A percentile compares a stretch with the other conserved stretches of the same genome.
Evolutionary conservation across 768 basidiomycete genomes (phyloP).

Genomic region (Phylloporus rhodoxanthus): DNA sequence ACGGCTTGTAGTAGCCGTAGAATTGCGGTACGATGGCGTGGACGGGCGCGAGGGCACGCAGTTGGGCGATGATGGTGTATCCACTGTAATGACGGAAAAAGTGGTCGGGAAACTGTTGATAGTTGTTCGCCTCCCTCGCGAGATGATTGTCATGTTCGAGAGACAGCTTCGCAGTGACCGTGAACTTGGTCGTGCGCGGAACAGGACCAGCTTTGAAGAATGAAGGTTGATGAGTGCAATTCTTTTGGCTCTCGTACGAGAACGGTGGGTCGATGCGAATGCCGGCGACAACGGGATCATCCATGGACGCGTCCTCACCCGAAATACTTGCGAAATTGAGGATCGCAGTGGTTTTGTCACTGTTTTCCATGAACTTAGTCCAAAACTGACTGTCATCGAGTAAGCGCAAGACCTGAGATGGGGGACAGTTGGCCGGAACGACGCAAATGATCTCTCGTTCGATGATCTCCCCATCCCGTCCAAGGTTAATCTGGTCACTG

Average conservation of each 20-base stretch:
- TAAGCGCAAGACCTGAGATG: neutral
- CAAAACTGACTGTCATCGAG: neutral
- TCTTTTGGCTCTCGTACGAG: conserved; percentile 7
- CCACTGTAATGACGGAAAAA: conserved; percentile 25
- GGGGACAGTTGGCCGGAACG: neutral
- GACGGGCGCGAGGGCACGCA: conserved; percentile 42
- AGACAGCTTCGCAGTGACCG: conserved; percentile 44
- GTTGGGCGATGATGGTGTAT: conserved; percentile 19
- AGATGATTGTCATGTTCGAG: conserved; percentile 35
- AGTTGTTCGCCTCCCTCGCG: conserved; percentile 23
- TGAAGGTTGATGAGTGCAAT: conserved; percentile 4
- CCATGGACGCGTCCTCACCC: neutral
- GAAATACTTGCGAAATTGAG: neutral
- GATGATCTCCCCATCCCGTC: conserved; percentile 10
- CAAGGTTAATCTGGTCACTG: neutral
- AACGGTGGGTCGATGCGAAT: conserved; percentile 15
- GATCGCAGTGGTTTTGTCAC: accelerated
- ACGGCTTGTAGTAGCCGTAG: conserved; percentile 52
- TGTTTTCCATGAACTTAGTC: neutral
- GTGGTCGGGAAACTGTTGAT: conserved; percentile 24
- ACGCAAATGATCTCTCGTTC: conserved; percentile 15
- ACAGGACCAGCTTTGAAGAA: neutral
- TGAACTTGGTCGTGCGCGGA: conserved; percentile 33
- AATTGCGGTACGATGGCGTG: conserved; percentile 55
- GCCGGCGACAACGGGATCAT: neutral